phyloP scores from a whole-genome alignment of 306 rosid genomes.

The Ochetophila trinervis region DNA sequence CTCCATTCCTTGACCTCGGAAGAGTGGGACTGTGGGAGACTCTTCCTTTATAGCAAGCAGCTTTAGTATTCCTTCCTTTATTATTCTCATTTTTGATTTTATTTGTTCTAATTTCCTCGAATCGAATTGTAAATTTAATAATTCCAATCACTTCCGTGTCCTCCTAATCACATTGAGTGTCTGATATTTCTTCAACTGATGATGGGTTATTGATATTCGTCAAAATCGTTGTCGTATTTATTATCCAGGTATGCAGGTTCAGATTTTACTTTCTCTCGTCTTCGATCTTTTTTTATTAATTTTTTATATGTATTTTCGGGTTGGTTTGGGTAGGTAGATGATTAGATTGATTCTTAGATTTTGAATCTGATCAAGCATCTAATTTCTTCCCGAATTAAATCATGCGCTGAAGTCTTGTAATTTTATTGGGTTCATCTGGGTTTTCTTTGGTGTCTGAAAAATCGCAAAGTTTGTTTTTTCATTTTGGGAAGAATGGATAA shows the following conservation, averaged over 20 bases:
- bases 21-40: neutral
- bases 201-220: neutral
- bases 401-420: too few species aligned
- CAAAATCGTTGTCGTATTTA: neutral
- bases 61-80: neutral
- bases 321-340: neutral
- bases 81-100: neutral
- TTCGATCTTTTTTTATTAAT: neutral
- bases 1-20: neutral
- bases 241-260: slow-evolving; percentile 7
- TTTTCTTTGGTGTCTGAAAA: neutral
- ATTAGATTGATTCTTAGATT: neutral
- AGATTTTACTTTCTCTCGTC: slow-evolving; percentile 3
- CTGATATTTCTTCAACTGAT: neutral
- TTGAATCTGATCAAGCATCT: neutral
- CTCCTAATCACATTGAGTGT: neutral
- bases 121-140: too few species aligned
- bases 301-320: neutral
- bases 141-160: neutral
- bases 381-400: too few species aligned
- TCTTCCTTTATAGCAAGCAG: neutral
- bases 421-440: neutral
- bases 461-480: neutral
- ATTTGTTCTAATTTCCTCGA: neutral
- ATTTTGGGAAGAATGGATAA: too few species aligned